Evolutionary conservation across 2,329 filamentous ascomycete species (phyloP).

Genomic region (Aschersonia sp.): DNA sequence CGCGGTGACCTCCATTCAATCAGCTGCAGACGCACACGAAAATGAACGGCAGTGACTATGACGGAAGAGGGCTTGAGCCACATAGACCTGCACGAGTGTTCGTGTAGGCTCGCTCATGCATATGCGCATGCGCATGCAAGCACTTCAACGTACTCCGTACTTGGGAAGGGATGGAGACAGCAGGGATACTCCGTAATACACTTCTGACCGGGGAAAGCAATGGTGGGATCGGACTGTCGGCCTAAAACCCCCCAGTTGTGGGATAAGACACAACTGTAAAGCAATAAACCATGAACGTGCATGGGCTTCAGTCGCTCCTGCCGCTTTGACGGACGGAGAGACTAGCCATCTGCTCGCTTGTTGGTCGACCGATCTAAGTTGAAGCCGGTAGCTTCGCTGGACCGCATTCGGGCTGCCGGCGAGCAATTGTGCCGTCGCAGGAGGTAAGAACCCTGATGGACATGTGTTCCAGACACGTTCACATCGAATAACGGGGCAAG

Average conservation of each 20-base stretch:
- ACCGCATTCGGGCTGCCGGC: not conserved
- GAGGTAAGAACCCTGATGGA: not conserved
- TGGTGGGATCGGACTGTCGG: not conserved
- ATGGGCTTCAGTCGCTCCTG: not conserved
- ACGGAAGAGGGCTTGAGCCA: too few species aligned
- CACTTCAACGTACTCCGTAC: too few species aligned
- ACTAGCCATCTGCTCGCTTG: not conserved
- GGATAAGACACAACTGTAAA: not conserved
- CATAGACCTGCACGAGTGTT: too few species aligned
- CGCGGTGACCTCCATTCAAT: too few species aligned
- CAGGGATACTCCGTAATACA: too few species aligned
- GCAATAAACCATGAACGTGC: not conserved
- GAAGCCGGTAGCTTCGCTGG: not conserved
- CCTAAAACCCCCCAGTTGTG: not conserved
- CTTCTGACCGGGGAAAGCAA: too few species aligned
- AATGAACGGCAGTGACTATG: too few species aligned
- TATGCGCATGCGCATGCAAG: too few species aligned
- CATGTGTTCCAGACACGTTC: not conserved
- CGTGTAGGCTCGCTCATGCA: too few species aligned
- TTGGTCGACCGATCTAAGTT: too few species aligned
- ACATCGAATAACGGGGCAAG: not conserved
- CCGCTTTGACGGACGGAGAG: not conserved
- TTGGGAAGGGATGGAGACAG: too few species aligned
- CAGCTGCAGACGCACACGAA: too few species aligned
- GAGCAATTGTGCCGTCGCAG: not conserved